Percentiles rank a stretch among this genome's conserved stretches.
Conservation (phyloP, 2,329 filamentous ascomycete genomes). For the Cladosporium velox region DNA sequence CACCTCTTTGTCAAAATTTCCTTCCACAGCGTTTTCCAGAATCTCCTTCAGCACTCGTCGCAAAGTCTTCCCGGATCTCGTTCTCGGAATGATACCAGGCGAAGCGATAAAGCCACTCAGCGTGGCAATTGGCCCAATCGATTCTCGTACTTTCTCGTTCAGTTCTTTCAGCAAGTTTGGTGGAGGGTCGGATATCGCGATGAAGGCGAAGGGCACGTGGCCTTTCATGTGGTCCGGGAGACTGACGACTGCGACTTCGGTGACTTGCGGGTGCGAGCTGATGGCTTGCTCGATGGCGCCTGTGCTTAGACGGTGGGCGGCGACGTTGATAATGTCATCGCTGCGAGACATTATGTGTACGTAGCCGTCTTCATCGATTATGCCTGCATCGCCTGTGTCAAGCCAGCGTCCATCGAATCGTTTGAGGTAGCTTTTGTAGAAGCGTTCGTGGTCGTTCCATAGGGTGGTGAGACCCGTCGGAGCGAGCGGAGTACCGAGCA, state of each 20-base stretch:
- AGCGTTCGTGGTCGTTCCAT: conserved; percentile 82
- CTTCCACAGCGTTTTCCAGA: conserved; percentile 76
- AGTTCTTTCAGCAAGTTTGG: conserved; percentile 62
- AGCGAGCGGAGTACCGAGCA: conserved; percentile 77
- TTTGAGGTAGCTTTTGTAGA: conserved; percentile 81
- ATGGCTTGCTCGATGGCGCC: conserved; percentile 90
- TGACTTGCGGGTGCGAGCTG: conserved; percentile 73
- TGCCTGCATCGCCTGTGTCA: conserved; percentile 87
- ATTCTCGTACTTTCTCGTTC: conserved; percentile 69
- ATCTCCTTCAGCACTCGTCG: conserved; percentile 79
- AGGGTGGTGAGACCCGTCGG: conserved; percentile 84
- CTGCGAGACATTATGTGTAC: conserved; percentile 64
- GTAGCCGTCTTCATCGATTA: conserved; percentile 74
- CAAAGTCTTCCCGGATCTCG: conserved; percentile 87
- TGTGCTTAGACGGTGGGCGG: conserved; percentile 85
- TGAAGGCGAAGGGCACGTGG: conserved; percentile 87
- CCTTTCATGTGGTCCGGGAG: conserved; percentile 86
- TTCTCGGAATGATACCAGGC: conserved; percentile 86
- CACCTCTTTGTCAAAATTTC: conserved; percentile 71
- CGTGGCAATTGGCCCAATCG: conserved; percentile 84
- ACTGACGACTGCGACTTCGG: conserved; percentile 82
- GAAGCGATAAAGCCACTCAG: conserved; percentile 85
- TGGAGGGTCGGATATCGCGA: conserved; percentile 61
- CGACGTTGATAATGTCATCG: conserved; percentile 95
- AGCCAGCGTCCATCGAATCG: conserved; percentile 81